A percentile compares a stretch with the other conserved stretches of the same genome.
phyloP scores from a whole-genome alignment of 768 basidiomycete genomes.

The Trametes cubensis region DNA sequence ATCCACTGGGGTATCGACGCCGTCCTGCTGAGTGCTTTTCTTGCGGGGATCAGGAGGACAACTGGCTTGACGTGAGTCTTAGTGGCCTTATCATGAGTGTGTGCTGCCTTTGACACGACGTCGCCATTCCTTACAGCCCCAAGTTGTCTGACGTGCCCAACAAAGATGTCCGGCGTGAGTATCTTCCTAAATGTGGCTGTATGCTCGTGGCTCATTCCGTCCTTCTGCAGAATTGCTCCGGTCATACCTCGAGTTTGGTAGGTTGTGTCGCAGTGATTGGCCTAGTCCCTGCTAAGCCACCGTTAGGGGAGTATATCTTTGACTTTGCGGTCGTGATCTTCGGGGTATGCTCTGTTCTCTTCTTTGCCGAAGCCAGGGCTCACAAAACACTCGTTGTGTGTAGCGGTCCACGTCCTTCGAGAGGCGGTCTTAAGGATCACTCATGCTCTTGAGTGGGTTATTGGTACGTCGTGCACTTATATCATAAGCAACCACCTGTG shows the following conservation, averaged over 20 bases:
- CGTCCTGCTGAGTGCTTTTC: constrained; percentile 73
- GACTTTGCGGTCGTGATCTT: constrained; percentile 86
- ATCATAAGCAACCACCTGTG: too few relatives aligned
- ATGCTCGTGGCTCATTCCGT: neutral
- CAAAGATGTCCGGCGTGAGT: constrained; percentile 85
- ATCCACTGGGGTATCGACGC: constrained; percentile 79
- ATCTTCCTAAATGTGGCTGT: neutral
- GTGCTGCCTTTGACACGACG: too few relatives aligned
- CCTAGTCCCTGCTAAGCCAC: constrained; percentile 1
- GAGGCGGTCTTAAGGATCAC: constrained; percentile 38
- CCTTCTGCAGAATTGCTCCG: constrained; percentile 60
- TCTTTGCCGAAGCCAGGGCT: constrained; percentile 1
- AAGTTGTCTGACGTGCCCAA: constrained; percentile 77
- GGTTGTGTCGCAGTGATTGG: constrained; percentile 31
- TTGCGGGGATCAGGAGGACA: constrained; percentile 82
- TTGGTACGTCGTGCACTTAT: too few relatives aligned
- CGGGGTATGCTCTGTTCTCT: constrained; percentile 56
- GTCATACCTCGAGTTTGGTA: constrained; percentile 81
- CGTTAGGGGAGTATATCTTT: constrained; percentile 79
- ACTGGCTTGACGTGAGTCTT: constrained; percentile 81
- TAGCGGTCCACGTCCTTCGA: constrained; percentile 80
- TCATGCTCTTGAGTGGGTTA: neutral
- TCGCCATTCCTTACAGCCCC: constrained; percentile 49
- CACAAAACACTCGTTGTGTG: neutral
- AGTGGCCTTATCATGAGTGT: neutral